A percentile compares a stretch with the other conserved stretches of the same genome.
Evolutionary conservation across 176 grass and related monocot species (phyloP).

Genomic region (Paspalum vaginatum): DNA sequence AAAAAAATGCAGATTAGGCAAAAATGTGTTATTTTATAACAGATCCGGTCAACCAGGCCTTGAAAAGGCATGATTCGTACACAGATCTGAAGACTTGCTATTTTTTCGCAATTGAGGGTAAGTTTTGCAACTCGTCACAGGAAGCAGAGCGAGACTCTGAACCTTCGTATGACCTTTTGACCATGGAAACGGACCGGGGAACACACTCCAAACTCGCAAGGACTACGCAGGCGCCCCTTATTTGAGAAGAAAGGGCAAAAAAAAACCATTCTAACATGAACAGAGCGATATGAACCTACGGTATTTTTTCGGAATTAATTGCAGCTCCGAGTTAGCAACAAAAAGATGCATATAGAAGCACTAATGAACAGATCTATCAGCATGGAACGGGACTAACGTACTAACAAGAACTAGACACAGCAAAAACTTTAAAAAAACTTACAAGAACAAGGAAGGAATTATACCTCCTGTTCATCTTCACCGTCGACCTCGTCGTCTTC

Average conservation of each 20-base stretch:
- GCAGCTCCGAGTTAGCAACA: too few species aligned
- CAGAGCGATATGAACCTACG: background rate
- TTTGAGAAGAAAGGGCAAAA: too few species aligned
- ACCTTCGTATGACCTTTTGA: background rate
- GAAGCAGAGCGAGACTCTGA: background rate
- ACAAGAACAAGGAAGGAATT: background rate
- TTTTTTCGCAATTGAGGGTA: background rate
- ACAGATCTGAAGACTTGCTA: background rate
- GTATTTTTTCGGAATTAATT: background rate
- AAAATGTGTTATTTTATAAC: background rate
- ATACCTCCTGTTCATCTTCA: constrained; percentile 52
- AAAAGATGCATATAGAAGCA: background rate
- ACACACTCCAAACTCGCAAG: background rate
- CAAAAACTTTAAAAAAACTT: too few species aligned
- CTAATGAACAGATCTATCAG: constrained; percentile 9
- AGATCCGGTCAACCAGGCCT: constrained; percentile 11
- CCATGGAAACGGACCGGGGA: too few species aligned
- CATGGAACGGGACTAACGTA: background rate
- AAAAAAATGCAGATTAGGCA: background rate
- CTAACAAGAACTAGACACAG: background rate
- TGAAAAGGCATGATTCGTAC: background rate
- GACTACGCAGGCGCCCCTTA: too few species aligned
- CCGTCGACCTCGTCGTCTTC: constrained; percentile 17
- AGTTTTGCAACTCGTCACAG: background rate
- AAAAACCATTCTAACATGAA: background rate